Base-by-base conservation (phyloP, 805 yeast genomes). In the Zygoascus biomembranicola region DNA sequence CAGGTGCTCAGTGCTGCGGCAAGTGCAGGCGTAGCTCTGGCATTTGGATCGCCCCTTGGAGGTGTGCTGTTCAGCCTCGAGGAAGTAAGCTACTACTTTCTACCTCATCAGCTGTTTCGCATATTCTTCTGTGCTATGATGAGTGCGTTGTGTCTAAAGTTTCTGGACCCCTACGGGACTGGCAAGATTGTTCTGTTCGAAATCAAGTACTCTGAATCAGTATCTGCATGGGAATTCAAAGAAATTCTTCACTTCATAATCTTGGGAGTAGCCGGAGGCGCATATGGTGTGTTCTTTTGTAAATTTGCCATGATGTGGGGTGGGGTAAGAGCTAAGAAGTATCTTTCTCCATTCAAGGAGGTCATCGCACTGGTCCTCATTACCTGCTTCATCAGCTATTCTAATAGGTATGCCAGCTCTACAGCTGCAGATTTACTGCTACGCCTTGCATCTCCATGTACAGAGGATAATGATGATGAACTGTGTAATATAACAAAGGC, bases 41-140 rank as follows among this genome's bases (percentile, higher is more conserved):
- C 84, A 1, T 80, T 80, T 65, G 84, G 84, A 0, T 75, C 80
- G 1, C 84, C 84, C 1, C 62, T 80, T 8, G 84, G 84, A 1
- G 84, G 82, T 1, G 82, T 80, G 2, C 61, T 80, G 20, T 80
- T 80, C 61, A 73, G 77, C 26, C 67, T 80, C 50, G 84, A 80
- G 58, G 84, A 80, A 55, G 81, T 80, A 13, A 75, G 78, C 55
- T 77, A 79, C 62, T 76, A 78, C 55, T 68, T 80, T 43, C 78
- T 82, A 4, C 77, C 80, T 8, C 73, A 76, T 52, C 82, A 79
- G 53, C 65, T 80, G 13, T 78, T 80, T 63, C 73, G 78, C 45
- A 72, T 78, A 16, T 80, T 79, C 62, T 74, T 79, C 56, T 78
- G 83, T 63, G 81, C 84, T 13, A 77, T 79, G 53, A 70, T 72